These are phyloP conservation scores for Eucalyptus shirleyi DNA, from an alignment of 345 rosid species.

Conservation along the genomic window DNA sequence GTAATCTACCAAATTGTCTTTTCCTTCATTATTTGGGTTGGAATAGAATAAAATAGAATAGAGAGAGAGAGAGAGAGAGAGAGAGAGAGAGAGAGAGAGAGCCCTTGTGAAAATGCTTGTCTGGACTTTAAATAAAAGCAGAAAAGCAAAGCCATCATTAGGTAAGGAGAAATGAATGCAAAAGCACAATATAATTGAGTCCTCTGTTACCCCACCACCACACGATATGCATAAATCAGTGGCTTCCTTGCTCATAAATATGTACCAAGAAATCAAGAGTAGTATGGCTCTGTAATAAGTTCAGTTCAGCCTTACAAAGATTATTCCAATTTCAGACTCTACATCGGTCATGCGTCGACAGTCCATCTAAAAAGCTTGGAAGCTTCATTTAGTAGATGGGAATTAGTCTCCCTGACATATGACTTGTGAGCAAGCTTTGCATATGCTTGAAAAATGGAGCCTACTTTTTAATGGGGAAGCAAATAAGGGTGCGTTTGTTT, in stretches of 20 bases:
- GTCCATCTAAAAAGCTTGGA: background rate
- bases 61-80: background rate
- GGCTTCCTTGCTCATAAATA: background rate
- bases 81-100: background rate
- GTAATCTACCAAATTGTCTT: background rate
- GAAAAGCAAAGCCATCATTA: constrained; percentile 32
- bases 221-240: background rate
- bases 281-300: background rate
- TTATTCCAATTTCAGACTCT: background rate
- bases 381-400: background rate
- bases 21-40: background rate
- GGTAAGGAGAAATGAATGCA: constrained; percentile 32
- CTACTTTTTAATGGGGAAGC: background rate
- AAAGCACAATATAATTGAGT: constrained; percentile 48
- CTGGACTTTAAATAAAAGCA: constrained; percentile 10
- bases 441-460: background rate
- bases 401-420: background rate
- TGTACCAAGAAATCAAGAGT: background rate
- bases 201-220: constrained; percentile 45
- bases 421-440: background rate
- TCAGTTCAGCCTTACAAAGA: background rate
- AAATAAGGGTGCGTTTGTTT: too few relatives aligned
- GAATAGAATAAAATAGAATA: background rate
- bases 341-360: background rate
- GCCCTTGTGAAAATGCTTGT: background rate